These are phyloP conservation scores for Lactarius tabidus DNA, from an alignment of 768 basidiomycete species.

Conservation along the genomic window DNA sequence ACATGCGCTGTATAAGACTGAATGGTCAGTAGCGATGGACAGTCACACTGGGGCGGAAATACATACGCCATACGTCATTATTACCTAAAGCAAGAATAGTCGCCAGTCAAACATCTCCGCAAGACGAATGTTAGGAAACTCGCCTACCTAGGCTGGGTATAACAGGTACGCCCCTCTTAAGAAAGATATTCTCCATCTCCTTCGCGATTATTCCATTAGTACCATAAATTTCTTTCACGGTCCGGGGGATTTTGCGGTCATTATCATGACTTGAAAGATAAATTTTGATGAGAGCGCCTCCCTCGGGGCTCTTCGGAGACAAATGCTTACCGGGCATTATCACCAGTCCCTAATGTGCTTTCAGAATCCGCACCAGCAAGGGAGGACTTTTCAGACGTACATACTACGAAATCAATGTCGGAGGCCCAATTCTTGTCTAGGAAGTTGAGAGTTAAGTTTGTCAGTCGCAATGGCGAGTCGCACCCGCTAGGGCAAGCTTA, in stretches of 20 bases:
- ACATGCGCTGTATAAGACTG: constrained; percentile 50
- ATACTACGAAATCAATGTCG: constrained; percentile 88
- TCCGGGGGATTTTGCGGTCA: constrained; percentile 76
- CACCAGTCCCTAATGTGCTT: constrained; percentile 61
- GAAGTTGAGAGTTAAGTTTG: constrained; percentile 78
- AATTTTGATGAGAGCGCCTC: constrained; percentile 12
- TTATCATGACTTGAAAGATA: constrained; percentile 67
- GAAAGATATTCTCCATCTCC: constrained; percentile 73
- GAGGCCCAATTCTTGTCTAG: constrained; percentile 74
- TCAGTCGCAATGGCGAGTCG: constrained; percentile 76
- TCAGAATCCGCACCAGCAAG: neutral
- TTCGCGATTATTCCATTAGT: constrained; percentile 62
- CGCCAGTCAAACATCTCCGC: neutral
- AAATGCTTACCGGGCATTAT: constrained; percentile 56
- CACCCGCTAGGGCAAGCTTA: constrained; percentile 49
- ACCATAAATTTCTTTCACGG: constrained; percentile 71
- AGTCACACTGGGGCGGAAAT: constrained; percentile 5
- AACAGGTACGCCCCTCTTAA: constrained; percentile 65
- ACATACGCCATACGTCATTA: constrained; percentile 88
- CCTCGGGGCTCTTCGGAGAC: neutral
- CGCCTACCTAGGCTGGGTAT: constrained; percentile 82
- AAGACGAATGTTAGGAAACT: constrained; percentile 26
- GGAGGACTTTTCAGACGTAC: constrained; percentile 38
- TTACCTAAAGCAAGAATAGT: constrained; percentile 51
- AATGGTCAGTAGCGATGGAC: constrained; percentile 14